Conservation (phyloP, 2,329 filamentous ascomycete species). For the Pseudohalonectria lignicola region DNA sequence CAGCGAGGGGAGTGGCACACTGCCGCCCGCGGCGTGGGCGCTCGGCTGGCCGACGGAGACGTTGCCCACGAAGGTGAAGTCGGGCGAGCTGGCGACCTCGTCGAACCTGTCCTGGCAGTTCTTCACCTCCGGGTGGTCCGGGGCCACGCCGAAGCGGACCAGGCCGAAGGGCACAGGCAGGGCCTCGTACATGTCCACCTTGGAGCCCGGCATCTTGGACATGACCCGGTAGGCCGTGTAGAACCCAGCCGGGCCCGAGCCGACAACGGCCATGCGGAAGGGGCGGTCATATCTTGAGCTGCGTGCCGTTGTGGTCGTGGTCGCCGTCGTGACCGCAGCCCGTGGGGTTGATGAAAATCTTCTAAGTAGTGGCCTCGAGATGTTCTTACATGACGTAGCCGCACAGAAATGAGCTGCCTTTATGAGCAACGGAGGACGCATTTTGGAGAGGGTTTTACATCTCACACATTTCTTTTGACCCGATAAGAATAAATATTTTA, state of each 20-base stretch:
- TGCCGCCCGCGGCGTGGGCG: conserved; percentile 27
- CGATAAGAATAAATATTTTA: no score
- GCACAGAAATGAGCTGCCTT: no score
- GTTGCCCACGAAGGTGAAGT: conserved; percentile 89
- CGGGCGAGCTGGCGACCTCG: conserved; percentile 70
- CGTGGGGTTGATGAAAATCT: background rate
- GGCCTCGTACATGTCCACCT: conserved; percentile 93
- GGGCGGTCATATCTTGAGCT: conserved; percentile 26
- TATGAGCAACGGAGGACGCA: background rate
- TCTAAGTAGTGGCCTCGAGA: background rate
- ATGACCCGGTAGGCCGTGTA: conserved; percentile 85
- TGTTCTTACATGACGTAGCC: background rate
- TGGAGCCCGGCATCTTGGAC: conserved; percentile 57
- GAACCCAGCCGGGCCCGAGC: conserved; percentile 91
- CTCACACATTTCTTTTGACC: no score
- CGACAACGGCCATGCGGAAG: conserved; percentile 77
- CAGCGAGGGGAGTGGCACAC: conserved; percentile 56
- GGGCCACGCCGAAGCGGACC: conserved; percentile 90
- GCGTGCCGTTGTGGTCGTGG: background rate
- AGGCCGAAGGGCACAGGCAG: conserved; percentile 88
- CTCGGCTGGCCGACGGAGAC: conserved; percentile 56
- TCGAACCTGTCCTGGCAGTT: conserved; percentile 93
- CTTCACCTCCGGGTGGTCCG: conserved; percentile 98
- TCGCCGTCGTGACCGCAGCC: background rate
- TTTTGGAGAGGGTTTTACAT: no score